phyloP scores from a whole-genome alignment of 768 basidiomycete genomes.

The Boletus patriciae region DNA sequence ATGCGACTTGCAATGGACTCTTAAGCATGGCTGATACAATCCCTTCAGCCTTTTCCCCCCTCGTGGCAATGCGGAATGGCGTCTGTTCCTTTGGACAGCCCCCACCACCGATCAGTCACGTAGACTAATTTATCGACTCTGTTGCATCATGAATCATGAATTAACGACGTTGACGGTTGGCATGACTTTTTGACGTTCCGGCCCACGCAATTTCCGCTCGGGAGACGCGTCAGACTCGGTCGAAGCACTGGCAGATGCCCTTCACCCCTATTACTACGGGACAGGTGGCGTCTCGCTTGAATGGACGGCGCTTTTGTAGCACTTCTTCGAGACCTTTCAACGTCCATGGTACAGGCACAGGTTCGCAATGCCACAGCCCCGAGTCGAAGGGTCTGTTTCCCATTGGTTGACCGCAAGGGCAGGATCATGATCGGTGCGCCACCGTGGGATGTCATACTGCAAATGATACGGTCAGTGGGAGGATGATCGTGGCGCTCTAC shows the following conservation, averaged over 20 bases:
- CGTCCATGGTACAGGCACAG: too few species aligned
- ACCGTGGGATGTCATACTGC: too few species aligned
- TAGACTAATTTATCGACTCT: constrained; percentile 23
- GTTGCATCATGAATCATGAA: constrained; percentile 4
- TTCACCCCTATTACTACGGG: too few species aligned
- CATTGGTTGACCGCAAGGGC: too few species aligned
- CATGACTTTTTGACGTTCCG: not conserved
- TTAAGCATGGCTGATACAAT: not conserved
- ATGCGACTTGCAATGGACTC: constrained; percentile 16
- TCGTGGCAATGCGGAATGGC: not conserved
- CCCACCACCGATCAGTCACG: constrained; percentile 6
- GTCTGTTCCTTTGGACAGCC: not conserved
- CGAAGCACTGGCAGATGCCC: too few species aligned
- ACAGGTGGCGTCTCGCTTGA: not conserved
- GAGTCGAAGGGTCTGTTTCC: too few species aligned
- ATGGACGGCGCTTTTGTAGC: not conserved
- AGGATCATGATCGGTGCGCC: too few species aligned
- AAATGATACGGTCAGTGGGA: too few species aligned
- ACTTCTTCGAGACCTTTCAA: too few species aligned
- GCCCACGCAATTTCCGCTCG: not conserved
- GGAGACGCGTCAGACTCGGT: not conserved
- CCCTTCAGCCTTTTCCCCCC: not conserved
- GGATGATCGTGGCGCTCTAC: too few species aligned
- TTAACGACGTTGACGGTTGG: not conserved
- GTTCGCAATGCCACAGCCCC: too few species aligned